Base-by-base conservation (phyloP, 805 yeast species). In the Starmerella tilneyi region DNA sequence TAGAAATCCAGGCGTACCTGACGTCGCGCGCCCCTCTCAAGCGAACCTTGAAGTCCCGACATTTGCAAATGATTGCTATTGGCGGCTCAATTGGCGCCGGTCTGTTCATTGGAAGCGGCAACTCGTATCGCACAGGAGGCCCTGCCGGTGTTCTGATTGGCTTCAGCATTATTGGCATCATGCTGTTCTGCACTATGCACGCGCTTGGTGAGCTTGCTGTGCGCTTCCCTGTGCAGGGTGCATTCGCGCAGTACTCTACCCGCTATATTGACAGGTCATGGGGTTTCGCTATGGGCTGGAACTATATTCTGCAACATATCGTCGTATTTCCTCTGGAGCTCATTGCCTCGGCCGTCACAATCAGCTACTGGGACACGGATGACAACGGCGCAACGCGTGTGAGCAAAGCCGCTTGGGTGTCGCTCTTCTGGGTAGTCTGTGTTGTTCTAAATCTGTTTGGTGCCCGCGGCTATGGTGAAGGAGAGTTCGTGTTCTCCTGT, bases 31-130 rank as follows among this genome's bases (percentile, higher is more conserved):
- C 55, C 4, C 56, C 58, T 1, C 44, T 54, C 12, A 67, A 73
- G 36, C 61, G 76, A 38, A 45, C 44, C 17, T 57, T 64, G 44
- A 61, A 59, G 47, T 44, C 54, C n/a, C 53, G 65, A 9, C 68
- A 64, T 45, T 41, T 64, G 34, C 61, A 59, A 44, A 76, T 82
- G 76, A 80, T 84, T 56, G 85, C 94, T 31, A 69, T 84, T 45
- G 92, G 92, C 47, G 86, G 92, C 44, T 80, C 89, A 42, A 79
- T 84, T 48, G 95, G 94, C 58, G 79, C 92, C 24, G 82, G 82
- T 54, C 62, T 78, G 26, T 77, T 74, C 57, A 64, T 77, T 28
- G 74, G 77, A 30, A 64, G 74, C 0, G 78, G 79, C 20, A 65
- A 64, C 29, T 64, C 76, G 9, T 62, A 74, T 41, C 59, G 63